Evolutionary conservation across 768 basidiomycete species (phyloP).

Genomic region (Lepiota subincarnata): DNA sequence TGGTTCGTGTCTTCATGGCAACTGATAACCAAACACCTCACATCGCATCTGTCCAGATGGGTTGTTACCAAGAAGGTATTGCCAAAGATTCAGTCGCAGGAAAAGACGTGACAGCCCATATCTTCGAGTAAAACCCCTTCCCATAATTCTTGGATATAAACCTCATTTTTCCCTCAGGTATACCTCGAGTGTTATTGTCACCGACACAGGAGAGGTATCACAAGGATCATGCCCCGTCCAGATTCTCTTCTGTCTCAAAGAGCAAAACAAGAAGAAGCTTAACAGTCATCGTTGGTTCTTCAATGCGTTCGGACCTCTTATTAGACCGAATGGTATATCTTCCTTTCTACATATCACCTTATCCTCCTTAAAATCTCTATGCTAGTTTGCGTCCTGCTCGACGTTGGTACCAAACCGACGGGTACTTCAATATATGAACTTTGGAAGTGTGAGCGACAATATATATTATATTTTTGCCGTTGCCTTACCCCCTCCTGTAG

Average conservation of each 20-base stretch:
- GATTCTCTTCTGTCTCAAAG: constrained; percentile 87
- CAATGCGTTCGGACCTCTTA: constrained; percentile 88
- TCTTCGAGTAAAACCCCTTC: constrained; percentile 67
- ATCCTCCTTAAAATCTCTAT: constrained; percentile 5
- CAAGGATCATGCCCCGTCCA: constrained; percentile 77
- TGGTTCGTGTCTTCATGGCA: constrained; percentile 41
- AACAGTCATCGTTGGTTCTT: constrained; percentile 98
- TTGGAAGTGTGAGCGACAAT: constrained; percentile 70
- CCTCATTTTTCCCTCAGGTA: constrained; percentile 42
- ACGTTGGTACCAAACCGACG: constrained; percentile 95
- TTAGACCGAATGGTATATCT: constrained; percentile 71
- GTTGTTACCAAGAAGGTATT: constrained; percentile 84
- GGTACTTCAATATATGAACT: constrained; percentile 93
- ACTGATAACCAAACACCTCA: background rate
- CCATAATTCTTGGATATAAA: background rate
- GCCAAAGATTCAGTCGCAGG: constrained; percentile 85
- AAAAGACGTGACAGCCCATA: constrained; percentile 90
- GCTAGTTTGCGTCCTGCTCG: constrained; percentile 82
- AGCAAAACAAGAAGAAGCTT: constrained; percentile 96
- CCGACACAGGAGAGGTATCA: constrained; percentile 76
- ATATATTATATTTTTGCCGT: background rate
- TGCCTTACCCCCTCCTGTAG: constrained; percentile 23
- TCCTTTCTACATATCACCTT: constrained; percentile 4
- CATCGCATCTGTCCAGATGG: constrained; percentile 50
- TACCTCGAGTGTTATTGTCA: constrained; percentile 74